Conservation (phyloP, 768 basidiomycete genomes). For the Amyloporia xantha region DNA sequence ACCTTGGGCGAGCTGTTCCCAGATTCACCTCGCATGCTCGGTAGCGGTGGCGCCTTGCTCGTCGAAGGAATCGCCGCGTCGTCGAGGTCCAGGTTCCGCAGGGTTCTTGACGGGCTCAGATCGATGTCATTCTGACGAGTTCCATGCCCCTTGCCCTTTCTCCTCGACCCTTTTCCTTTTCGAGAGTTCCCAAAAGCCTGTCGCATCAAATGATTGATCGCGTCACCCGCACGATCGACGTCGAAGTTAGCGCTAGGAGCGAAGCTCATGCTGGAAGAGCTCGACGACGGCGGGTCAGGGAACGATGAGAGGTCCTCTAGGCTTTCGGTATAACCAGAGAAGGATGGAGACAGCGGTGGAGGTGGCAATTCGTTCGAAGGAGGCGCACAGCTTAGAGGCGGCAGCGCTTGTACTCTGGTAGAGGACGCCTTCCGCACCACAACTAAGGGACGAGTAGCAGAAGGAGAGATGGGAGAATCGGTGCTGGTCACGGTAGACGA, state of each 20-base stretch:
- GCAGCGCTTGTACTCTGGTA: slow-evolving; percentile 15
- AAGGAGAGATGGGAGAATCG: slow-evolving; percentile 11
- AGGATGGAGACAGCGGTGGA: slow-evolving; percentile 14
- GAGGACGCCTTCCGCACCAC: slow-evolving; percentile 22
- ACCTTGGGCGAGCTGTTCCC: slow-evolving; percentile 3
- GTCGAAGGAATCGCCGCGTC: background rate
- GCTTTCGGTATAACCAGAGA: slow-evolving; percentile 8
- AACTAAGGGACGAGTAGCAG: slow-evolving; percentile 16
- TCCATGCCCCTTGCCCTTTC: background rate
- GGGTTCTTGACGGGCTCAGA: slow-evolving; percentile 9
- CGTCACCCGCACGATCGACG: slow-evolving; percentile 8
- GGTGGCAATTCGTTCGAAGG: slow-evolving; percentile 20
- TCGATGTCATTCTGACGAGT: background rate
- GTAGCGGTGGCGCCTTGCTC: slow-evolving; percentile 5
- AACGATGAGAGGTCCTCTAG: slow-evolving; percentile 15
- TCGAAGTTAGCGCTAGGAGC: slow-evolving; percentile 19
- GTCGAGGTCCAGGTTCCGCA: slow-evolving; percentile 2
- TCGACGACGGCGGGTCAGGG: slow-evolving; percentile 18
- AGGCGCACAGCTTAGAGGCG: slow-evolving; percentile 19
- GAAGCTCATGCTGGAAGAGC: slow-evolving; percentile 21
- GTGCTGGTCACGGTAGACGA: slow-evolving; percentile 9
- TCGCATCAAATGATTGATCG: slow-evolving; percentile 16
- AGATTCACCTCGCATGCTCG: background rate
- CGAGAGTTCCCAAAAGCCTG: slow-evolving; percentile 4
- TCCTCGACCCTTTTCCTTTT: background rate